phyloP scores from a whole-genome alignment of 257 asterid species.

The Fraxinus anomala region DNA sequence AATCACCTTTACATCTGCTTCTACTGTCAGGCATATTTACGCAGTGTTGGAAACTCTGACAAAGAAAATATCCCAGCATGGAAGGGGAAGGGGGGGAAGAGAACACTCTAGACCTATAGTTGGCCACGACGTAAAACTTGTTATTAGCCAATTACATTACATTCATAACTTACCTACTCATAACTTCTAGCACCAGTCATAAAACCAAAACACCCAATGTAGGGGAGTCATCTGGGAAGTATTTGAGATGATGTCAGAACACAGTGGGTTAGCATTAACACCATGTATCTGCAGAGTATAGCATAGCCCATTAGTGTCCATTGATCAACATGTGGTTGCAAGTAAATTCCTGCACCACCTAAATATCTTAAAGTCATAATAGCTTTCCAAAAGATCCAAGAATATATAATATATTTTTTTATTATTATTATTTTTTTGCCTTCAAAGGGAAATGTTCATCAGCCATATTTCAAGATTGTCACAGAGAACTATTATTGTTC shows the following conservation, averaged over 20 bases:
- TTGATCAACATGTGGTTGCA: conserved; percentile 1
- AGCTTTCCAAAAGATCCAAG: not conserved
- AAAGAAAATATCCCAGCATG: conserved; percentile 16
- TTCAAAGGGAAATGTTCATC: not conserved
- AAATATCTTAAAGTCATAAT: not conserved
- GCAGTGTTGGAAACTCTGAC: conserved; percentile 8
- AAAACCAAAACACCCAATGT: conserved; percentile 31
- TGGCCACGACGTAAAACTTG: conserved; percentile 29
- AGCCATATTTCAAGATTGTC: not conserved
- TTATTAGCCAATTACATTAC: conserved; percentile 26
- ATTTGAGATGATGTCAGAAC: conserved; percentile 39
- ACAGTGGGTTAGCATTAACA: conserved; percentile 48
- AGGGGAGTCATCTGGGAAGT: conserved; percentile 27
- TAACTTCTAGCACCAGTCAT: conserved; percentile 26
- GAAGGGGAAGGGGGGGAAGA: not conserved
- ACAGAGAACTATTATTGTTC: not conserved
- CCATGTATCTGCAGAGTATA: conserved; percentile 44
- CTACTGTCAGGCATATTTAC: conserved; percentile 32
- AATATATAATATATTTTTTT: not conserved
- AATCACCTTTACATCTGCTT: conserved; percentile 23
- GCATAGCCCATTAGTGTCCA: not conserved
- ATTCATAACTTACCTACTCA: conserved; percentile 33
- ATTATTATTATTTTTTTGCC: no score
- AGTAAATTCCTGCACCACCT: not conserved
- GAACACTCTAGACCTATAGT: conserved; percentile 16